Evolutionary conservation across 805 yeast genomes (phyloP).

Genomic region (Candida xyloterini): DNA sequence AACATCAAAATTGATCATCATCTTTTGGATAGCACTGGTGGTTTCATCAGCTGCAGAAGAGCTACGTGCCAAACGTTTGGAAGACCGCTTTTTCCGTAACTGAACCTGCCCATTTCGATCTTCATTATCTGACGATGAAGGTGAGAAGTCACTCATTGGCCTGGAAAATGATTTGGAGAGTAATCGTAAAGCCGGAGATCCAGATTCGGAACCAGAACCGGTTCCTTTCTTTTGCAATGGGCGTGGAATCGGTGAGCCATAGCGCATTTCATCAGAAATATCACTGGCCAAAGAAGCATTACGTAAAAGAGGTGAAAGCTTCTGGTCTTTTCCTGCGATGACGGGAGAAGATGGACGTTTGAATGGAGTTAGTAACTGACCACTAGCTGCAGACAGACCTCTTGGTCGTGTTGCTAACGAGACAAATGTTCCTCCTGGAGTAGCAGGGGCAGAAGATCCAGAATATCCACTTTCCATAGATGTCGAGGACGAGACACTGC

Average conservation of each 20-base stretch:
- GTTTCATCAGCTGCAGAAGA: conserved; percentile 26
- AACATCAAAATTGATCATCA: conserved; percentile 49
- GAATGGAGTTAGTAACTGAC: conserved; percentile 24
- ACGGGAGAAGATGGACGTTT: conserved; percentile 35
- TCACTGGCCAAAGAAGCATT: conserved; percentile 36
- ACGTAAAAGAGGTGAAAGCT: conserved; percentile 26
- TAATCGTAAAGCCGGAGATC: conserved; percentile 27
- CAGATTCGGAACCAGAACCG: conserved; percentile 13
- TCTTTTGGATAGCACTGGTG: conserved; percentile 16
- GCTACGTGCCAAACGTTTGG: conserved; percentile 33
- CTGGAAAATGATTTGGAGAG: conserved; percentile 23
- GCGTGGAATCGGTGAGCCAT: conserved; percentile 19
- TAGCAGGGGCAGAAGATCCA: conserved; percentile 23
- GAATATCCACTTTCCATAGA: conserved; percentile 41
- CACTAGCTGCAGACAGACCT: conserved; percentile 18
- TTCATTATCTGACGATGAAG: conserved; percentile 70
- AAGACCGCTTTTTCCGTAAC: conserved; percentile 51
- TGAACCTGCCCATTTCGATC: conserved; percentile 53
- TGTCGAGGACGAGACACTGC: conserved; percentile 40
- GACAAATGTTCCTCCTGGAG: conserved; percentile 20
- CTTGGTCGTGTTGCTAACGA: conserved; percentile 16
- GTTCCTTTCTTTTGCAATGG: conserved; percentile 10
- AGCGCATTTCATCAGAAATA: conserved; percentile 28
- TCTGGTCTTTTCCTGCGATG: conserved; percentile 15
- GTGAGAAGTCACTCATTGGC: conserved; percentile 35